These are phyloP conservation scores for Suhomyces chickasaworum DNA, from an alignment of 1,139 yeast species.

Conservation along the genomic window DNA sequence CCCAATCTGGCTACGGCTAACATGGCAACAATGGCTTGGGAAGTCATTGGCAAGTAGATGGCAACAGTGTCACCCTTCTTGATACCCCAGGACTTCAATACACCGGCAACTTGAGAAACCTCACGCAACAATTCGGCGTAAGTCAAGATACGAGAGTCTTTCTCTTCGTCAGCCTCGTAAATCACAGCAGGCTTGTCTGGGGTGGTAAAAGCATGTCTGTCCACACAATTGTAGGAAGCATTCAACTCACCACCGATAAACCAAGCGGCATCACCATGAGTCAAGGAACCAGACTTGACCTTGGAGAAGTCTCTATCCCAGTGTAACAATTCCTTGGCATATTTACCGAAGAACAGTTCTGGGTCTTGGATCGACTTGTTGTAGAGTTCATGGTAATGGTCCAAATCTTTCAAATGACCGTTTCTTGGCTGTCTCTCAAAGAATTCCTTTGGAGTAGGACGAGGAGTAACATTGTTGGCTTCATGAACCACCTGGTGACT, in stretches of 20 bases:
- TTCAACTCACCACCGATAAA: conserved; percentile 91
- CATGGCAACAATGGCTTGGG: conserved; percentile 93
- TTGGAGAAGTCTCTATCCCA: conserved; percentile 86
- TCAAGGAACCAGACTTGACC: conserved; percentile 72
- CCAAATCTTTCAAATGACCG: conserved; percentile 52
- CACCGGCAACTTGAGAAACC: conserved; percentile 87
- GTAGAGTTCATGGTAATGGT: conserved; percentile 76
- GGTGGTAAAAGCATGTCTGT: conserved; percentile 84
- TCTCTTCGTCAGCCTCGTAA: conserved; percentile 93
- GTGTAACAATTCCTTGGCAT: conserved; percentile 73
- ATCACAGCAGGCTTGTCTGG: conserved; percentile 90
- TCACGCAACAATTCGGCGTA: conserved; percentile 85
- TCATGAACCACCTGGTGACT: conserved; percentile 68
- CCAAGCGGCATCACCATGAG: conserved; percentile 87
- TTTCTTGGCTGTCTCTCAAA: conserved; percentile 68
- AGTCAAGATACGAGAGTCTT: conserved; percentile 71
- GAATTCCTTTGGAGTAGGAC: conserved; percentile 75
- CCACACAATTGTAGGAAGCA: conserved; percentile 95
- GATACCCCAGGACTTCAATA: conserved; percentile 84
- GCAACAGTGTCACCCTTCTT: conserved; percentile 95
- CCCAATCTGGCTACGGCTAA: conserved; percentile 94
- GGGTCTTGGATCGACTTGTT: conserved; percentile 80
- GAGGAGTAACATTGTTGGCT: conserved; percentile 66
- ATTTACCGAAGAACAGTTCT: conserved; percentile 77
- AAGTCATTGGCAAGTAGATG: conserved; percentile 94